Evolutionary conservation across 2,329 filamentous ascomycete species (phyloP), one percentile per base, ranked within the genome.

Genomic region (Endothia cerciana): DNA sequence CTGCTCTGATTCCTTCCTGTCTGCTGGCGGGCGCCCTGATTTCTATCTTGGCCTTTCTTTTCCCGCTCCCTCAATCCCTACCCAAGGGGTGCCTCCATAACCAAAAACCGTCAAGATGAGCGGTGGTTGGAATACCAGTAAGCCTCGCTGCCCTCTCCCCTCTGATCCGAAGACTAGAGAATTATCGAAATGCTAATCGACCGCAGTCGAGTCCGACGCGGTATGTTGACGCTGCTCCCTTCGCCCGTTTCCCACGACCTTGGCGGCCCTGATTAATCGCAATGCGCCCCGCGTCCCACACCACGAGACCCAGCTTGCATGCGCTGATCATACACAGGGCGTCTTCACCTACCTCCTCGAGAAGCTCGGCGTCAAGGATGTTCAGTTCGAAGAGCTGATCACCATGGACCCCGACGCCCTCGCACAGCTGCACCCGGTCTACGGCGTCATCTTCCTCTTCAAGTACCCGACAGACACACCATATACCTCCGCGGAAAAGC

Each of bases 361-460:
- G 71, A 86, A 85, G 73, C 90, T 99, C 69, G 95, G 95, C 60
- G 94, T 97, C 72, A 91, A 94, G 77, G 89, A 92, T 75, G 93
- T 98, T 2, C 95, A 99, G 79, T 98, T 97, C 76, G 95, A 98
- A 81, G 95, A 99, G 81, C 89, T 99, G 70, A 87, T 97, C 66
- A 91, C 92, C 1, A 89, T 99, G 70, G 94, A 98, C 72, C 83
- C 92, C 7, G 87, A 92, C 62, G 85, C 86, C 65, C 85, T 96
- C 15, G 84, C 86, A 53, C 81, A 89, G 70, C 85, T 93, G 41
- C 89, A 90, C 72, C 91, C 92, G 22, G 85, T 97, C 62, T 96
- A 97, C 81, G 95, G 95, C 74, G 93, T 99, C 71, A 97, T 99
- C 75, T 99, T 99, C 80, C 92, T 99, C 77, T 99, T 99, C 89